These are phyloP conservation scores for Lactarius quietus DNA, from an alignment of 768 basidiomycete genomes.

Conservation along the genomic window DNA sequence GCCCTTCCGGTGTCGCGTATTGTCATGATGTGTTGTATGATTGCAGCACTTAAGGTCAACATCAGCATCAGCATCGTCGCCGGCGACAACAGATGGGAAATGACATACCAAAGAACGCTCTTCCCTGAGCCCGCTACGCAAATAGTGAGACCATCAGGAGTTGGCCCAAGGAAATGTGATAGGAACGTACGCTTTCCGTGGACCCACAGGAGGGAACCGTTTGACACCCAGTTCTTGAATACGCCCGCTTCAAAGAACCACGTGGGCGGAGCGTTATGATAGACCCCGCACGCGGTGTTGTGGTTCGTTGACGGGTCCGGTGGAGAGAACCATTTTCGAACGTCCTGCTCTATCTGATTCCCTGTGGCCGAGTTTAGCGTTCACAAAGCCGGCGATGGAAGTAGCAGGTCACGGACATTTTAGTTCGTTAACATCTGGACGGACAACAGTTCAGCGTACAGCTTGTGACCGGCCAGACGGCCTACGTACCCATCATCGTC, in stretches of 20 bases:
- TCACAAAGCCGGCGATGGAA: too few relatives aligned
- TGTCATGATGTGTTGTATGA: too few relatives aligned
- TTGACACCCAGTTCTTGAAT: background rate
- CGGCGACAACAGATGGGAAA: too few relatives aligned
- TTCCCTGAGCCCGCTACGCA: background rate
- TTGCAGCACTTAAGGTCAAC: too few relatives aligned
- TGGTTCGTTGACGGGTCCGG: background rate
- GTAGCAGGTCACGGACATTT: background rate
- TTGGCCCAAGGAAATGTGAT: background rate
- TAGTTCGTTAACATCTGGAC: background rate
- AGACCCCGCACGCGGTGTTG: background rate
- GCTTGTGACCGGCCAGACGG: fast-evolving
- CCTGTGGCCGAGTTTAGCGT: too few relatives aligned
- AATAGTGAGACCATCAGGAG: fast-evolving
- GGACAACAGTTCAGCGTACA: background rate
- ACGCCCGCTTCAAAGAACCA: background rate
- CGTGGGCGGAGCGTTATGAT: background rate
- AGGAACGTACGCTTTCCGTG: background rate
- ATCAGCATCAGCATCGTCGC: too few relatives aligned
- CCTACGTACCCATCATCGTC: background rate
- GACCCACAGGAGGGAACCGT: background rate
- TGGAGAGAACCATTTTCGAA: background rate
- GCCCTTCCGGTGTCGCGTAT: too few relatives aligned
- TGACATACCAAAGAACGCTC: too few relatives aligned
- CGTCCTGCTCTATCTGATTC: too few relatives aligned